Evolutionary conservation across 176 grass and related monocot species (phyloP).

Genomic region (Oryza rufipogon): DNA sequence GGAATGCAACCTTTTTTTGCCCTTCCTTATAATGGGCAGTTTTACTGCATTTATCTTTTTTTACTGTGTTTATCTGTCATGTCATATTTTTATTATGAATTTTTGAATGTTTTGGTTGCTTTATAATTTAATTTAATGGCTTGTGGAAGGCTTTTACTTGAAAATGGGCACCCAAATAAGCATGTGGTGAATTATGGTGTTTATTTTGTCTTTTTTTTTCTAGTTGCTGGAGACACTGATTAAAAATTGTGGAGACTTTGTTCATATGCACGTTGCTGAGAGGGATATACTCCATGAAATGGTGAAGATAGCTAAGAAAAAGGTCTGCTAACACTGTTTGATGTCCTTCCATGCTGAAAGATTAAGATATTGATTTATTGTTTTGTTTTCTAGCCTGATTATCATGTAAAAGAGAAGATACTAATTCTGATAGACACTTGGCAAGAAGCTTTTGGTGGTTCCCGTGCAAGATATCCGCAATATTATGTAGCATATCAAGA

Average conservation of each 20-base stretch:
- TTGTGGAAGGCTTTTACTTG: background rate
- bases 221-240: conserved; percentile 88
- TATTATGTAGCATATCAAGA: conserved; percentile 87
- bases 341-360: background rate
- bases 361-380: background rate
- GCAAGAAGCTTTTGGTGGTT: conserved; percentile 99
- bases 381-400: conserved; percentile 58
- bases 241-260: conserved; percentile 96
- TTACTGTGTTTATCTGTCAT: background rate
- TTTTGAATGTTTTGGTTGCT: conserved; percentile 14
- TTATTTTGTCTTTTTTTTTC: conserved; percentile 35
- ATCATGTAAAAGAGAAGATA: conserved; percentile 68
- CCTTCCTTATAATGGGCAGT: background rate
- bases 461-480: conserved; percentile 81
- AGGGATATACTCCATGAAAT: conserved; percentile 87
- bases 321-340: conserved; percentile 50
- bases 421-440: conserved; percentile 82
- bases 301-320: conserved; percentile 98
- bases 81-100: background rate
- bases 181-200: conserved; percentile 37
- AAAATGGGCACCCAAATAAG: background rate
- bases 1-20: background rate
- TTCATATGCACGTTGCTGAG: conserved; percentile 93
- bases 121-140: conserved; percentile 16
- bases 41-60: conserved; percentile 14